phyloP scores from a whole-genome alignment of 2,329 filamentous ascomycete genomes.

The Mariannaea sp. region DNA sequence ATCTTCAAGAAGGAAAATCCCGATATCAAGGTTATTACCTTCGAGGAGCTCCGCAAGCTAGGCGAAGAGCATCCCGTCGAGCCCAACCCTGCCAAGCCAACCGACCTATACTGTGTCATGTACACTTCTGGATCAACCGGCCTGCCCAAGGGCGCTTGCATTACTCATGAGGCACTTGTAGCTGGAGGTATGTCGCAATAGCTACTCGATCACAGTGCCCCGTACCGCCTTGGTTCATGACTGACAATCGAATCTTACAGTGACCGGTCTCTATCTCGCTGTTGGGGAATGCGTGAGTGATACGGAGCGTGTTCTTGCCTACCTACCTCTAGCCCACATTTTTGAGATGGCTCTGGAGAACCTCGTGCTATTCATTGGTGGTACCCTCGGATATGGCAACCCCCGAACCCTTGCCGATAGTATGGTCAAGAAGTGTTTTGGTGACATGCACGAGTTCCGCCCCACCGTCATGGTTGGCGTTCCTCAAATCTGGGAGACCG shows the following conservation, averaged over 20 bases:
- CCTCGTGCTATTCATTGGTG: slow-evolving; percentile 84
- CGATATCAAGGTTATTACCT: slow-evolving; percentile 57
- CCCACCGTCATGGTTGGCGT: slow-evolving; percentile 93
- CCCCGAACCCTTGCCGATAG: slow-evolving; percentile 85
- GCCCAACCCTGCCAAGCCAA: slow-evolving; percentile 70
- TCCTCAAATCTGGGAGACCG: slow-evolving; percentile 94
- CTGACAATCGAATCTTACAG: slow-evolving; percentile 40
- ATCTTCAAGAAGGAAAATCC: slow-evolving; percentile 62
- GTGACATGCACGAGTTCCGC: slow-evolving; percentile 89
- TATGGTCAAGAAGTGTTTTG: slow-evolving; percentile 86
- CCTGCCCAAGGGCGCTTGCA: slow-evolving; percentile 83
- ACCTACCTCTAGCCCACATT: slow-evolving; percentile 93
- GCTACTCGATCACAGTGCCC: not conserved
- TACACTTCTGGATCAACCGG: slow-evolving; percentile 91
- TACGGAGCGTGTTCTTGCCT: slow-evolving; percentile 81
- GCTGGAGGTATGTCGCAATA: slow-evolving; percentile 62
- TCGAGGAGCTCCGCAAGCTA: slow-evolving; percentile 59
- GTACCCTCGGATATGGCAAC: slow-evolving; percentile 90
- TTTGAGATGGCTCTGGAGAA: slow-evolving; percentile 97
- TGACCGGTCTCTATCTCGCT: slow-evolving; percentile 79
- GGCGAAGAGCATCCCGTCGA: slow-evolving; percentile 72
- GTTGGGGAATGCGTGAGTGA: slow-evolving; percentile 79
- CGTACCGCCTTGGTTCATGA: slow-evolving; percentile 8
- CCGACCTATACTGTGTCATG: slow-evolving; percentile 84
- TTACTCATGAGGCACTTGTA: slow-evolving; percentile 80